Evolutionary conservation across 495 filamentous ascomycete species (phyloP), one percentile per base, ranked within the genome.

Genomic region (Parathielavia appendiculata): DNA sequence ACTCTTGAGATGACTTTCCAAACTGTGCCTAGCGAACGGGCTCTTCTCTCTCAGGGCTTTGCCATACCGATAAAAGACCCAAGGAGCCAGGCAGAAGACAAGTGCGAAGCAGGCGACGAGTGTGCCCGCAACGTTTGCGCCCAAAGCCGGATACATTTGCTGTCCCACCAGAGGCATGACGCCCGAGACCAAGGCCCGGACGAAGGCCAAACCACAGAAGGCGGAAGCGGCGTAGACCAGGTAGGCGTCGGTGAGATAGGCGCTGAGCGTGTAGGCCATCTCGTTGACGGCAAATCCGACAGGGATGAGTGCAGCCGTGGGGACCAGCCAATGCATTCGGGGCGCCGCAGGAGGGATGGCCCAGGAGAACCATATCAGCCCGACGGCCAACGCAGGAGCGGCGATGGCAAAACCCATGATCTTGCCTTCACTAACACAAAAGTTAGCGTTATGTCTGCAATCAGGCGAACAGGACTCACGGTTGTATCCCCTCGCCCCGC

Each of bases 221-320:
- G 45, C 45, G 12, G 45, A 48, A 4, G 45, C 45, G 8, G 45
- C 45, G 26, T 48, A 48, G 5, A 48, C 13, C 13, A 30, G 23
- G 26, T 48, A 48, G 4, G 45, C 45, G 23, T 48, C 45, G 13
- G 23, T 48, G 23, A 48, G 45, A 32, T 48, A 48, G 45, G 23
- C 45, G 45, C 45, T 48, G 23, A 48, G 45, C 13, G 45, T 48
- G 45, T 48, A 48, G 7, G 45, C 23, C 45, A 48, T 48, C 45
- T 48, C 45, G 45, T 48, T 48, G 45, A 48, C 45, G 22, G 45
- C 45, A 32, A 48, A 48, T 13, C 45, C 45, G 23, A 48, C 45
- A 1, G 26, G 23, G 11, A 48, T 26, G 23, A 48, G 23, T 14
- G 45, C 45, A 1, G 23, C 45, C 23, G 45, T 48, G 13, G 45